Base-by-base conservation (phyloP, 108 stramenopile species). In the Pseudonitzschia multiseries region DNA sequence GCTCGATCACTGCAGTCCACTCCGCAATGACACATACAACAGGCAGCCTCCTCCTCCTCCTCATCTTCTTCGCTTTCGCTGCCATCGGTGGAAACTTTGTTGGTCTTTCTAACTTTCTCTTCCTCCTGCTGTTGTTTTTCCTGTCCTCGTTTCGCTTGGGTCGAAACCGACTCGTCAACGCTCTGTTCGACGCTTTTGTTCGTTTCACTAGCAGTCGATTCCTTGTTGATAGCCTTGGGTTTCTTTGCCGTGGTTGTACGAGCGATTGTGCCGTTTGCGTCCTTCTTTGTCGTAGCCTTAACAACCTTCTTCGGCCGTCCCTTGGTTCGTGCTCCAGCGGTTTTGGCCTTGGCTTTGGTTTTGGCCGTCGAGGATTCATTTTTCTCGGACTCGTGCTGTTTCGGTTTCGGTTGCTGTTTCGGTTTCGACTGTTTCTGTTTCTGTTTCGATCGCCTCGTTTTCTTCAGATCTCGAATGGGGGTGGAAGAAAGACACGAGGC, bases 21-120 rank as follows among this genome's bases (percentile, higher is more conserved):
- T 27, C 84, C 84, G 66, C 90, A 90, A 54, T 88, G 86, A 84
- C 93, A 94, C 13, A 94, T 66, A 57, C 87, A 89, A 67, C 93
- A 94, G 21, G 85, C 88, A 9, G 84, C 79, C 33, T 85, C 81
- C 66, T 86, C 79, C 40, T 76, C 77, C 10, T 74, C 82, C 5
- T 75, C 77, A 0, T 74, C 82, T 5, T 75, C 70, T 15, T 74
- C 76, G 29, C 63, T 36, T 14, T 72, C 36, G 1, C 42, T 65
- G 50, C 44, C 26, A 48, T 68, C 8, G 9, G 8, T 68, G 8
- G 44, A 48, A 40, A 5, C 26, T 4, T 48, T 3, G 43, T 51
- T 41, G 2, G 22, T 10, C 29, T 44, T 68, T 68, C 50, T 31
- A 4, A 21, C 40, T 68, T 68, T 68, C 13, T 13, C 14, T 46